These are phyloP conservation scores for Emergomyces africanus DNA, from an alignment of 2,329 filamentous ascomycete species.

Conservation along the genomic window DNA sequence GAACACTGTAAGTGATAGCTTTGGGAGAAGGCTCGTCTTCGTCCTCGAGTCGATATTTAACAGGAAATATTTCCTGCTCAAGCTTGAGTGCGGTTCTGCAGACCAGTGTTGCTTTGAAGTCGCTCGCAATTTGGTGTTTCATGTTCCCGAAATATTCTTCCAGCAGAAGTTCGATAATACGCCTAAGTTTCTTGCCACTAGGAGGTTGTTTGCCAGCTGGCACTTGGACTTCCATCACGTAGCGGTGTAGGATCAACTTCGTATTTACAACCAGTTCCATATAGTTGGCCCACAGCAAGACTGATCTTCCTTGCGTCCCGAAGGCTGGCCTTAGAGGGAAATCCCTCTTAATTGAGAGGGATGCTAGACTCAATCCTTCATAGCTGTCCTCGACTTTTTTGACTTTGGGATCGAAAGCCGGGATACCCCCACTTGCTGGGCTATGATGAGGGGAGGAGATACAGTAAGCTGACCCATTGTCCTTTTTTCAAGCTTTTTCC, in stretches of 20 bases:
- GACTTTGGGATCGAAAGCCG: constrained; percentile 15
- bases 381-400: constrained; percentile 18
- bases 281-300: constrained; percentile 29
- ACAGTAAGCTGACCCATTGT: not conserved
- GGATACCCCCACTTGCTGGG: constrained; percentile 10
- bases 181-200: constrained; percentile 33
- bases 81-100: constrained; percentile 17
- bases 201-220: constrained; percentile 15
- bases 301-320: constrained; percentile 20
- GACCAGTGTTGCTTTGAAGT: constrained; percentile 28
- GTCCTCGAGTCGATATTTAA: constrained; percentile 25
- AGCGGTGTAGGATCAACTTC: constrained; percentile 27
- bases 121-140: constrained; percentile 23
- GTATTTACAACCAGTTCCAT: constrained; percentile 24
- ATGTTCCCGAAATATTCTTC: constrained; percentile 23
- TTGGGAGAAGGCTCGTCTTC: constrained; percentile 22
- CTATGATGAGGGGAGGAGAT: constrained; percentile 9
- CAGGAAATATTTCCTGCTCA: constrained; percentile 13
- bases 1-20: constrained; percentile 25
- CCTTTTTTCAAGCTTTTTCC: not conserved
- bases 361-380: constrained; percentile 9
- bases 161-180: constrained; percentile 36
- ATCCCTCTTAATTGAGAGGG: constrained; percentile 7
- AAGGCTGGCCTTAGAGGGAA: constrained; percentile 27
- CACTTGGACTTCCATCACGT: constrained; percentile 26